A percentile compares a stretch with the other conserved stretches of the same genome.
Conservation (phyloP, 495 filamentous ascomycete genomes). For the Aspergillus homomorphus region DNA sequence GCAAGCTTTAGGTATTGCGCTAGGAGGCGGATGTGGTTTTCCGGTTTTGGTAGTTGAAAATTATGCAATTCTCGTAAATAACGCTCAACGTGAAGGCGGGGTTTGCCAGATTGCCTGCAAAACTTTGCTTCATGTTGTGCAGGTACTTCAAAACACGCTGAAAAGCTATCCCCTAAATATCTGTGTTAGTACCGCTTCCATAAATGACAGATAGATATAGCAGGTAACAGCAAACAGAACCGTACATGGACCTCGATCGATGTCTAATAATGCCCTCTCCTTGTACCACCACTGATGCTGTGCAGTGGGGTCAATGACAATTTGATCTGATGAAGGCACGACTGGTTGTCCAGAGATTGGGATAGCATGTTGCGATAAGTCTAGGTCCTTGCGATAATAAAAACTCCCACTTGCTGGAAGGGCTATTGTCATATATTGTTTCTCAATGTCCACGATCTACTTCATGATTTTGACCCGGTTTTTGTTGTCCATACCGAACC, state of each 20-base stretch:
- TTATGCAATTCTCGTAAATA: constrained; percentile 24
- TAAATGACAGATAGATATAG: too few species aligned
- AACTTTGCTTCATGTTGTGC: constrained; percentile 26
- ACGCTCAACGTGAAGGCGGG: constrained; percentile 25
- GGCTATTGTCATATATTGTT: constrained; percentile 25
- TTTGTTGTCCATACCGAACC: constrained; percentile 30
- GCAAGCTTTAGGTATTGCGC: constrained; percentile 21
- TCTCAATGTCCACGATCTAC: constrained; percentile 34
- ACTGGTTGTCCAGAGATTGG: background rate
- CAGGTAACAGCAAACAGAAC: constrained; percentile 8
- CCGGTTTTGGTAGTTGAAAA: constrained; percentile 15
- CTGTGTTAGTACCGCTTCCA: too few species aligned
- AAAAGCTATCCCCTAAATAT: constrained; percentile 22
- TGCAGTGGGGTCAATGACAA: constrained; percentile 29
- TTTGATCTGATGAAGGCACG: constrained; percentile 5
- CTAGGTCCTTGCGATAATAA: constrained; percentile 29
- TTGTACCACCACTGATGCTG: constrained; percentile 32
- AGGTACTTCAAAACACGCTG: constrained; percentile 25
- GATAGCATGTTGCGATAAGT: constrained; percentile 15
- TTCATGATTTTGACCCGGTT: constrained; percentile 29
- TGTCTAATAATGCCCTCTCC: constrained; percentile 18
- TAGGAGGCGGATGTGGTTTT: constrained; percentile 19
- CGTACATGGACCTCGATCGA: constrained; percentile 35
- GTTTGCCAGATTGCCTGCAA: constrained; percentile 22
- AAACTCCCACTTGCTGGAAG: constrained; percentile 37